Percentiles rank a stretch among this genome's conserved stretches.
phyloP scores from a whole-genome alignment of 2,329 filamentous ascomycete genomes.

The Hypoxylon rubiginosum region DNA sequence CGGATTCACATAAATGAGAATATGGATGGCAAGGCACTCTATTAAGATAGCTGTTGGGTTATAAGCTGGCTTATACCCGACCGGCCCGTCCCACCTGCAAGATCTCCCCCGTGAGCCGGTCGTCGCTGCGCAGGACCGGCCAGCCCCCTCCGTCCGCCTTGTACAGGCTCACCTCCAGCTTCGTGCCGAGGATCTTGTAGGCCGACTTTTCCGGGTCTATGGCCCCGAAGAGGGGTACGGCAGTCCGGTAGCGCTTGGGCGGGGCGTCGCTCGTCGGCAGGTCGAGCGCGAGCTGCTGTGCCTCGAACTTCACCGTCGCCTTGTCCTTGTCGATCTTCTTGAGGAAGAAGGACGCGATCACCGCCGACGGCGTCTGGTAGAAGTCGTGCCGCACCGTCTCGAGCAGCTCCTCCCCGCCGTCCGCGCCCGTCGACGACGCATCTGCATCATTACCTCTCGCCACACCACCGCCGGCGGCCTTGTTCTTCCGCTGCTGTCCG shows the following conservation, averaged over 20 bases:
- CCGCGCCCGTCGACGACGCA: slow-evolving; percentile 51
- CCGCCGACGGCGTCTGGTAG: slow-evolving; percentile 88
- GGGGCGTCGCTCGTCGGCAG: slow-evolving; percentile 84
- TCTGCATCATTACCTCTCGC: too few species aligned
- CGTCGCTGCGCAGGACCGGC: slow-evolving; percentile 86
- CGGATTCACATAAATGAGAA: not conserved
- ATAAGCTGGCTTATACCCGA: slow-evolving; percentile 58
- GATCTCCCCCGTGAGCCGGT: slow-evolving; percentile 78
- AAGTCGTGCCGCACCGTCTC: slow-evolving; percentile 88
- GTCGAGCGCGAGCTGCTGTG: slow-evolving; percentile 78
- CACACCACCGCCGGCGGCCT: slow-evolving; percentile 56
- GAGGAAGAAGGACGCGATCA: slow-evolving; percentile 93
- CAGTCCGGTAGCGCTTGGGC: slow-evolving; percentile 81
- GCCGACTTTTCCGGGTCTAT: slow-evolving; percentile 82
- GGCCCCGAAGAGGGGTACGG: slow-evolving; percentile 79
- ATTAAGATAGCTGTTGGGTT: not conserved
- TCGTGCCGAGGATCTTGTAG: slow-evolving; percentile 88
- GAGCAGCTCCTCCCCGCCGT: slow-evolving; percentile 79
- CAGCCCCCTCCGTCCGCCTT: slow-evolving; percentile 83
- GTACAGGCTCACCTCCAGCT: slow-evolving; percentile 83
- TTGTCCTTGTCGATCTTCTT: slow-evolving; percentile 94
- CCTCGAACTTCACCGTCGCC: slow-evolving; percentile 78
- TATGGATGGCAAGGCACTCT: not conserved
- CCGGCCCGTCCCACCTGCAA: slow-evolving; percentile 90
- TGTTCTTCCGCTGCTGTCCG: slow-evolving; percentile 68